A percentile compares a stretch with the other conserved stretches of the same genome.
Evolutionary conservation across 345 rosid genomes (phyloP).

Genomic region (Streptanthus diversifolius): DNA sequence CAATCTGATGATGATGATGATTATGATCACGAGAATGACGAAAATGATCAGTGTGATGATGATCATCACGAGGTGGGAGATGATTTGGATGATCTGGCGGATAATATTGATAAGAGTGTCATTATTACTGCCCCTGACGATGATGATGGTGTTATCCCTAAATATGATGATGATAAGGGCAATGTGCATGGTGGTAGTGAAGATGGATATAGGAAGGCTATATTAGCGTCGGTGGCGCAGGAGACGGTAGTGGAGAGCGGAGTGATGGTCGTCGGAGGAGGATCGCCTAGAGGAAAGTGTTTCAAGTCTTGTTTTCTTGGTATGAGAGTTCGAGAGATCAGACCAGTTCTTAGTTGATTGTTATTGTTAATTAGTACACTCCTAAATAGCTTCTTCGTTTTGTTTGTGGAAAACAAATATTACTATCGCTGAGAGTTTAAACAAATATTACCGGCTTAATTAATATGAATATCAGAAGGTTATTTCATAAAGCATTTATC

Average conservation of each 20-base stretch:
- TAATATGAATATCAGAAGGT: neutral
- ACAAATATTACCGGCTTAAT: slow-evolving; percentile 22
- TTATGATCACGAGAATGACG: neutral
- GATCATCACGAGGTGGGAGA: neutral
- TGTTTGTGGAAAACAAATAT: neutral
- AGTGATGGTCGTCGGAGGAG: slow-evolving; percentile 30
- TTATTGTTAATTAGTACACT: neutral
- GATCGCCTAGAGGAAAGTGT: slow-evolving; percentile 40
- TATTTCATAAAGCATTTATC: neutral
- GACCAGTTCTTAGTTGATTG: slow-evolving; percentile 33
- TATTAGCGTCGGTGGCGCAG: slow-evolving; percentile 15
- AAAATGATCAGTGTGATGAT: neutral
- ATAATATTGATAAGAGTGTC: neutral
- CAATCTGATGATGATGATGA: slow-evolving; percentile 8
- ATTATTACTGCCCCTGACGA: neutral
- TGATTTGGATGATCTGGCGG: slow-evolving; percentile 20
- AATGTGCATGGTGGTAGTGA: slow-evolving; percentile 32
- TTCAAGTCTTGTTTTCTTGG: slow-evolving; percentile 35
- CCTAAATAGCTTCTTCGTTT: neutral
- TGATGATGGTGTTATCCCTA: neutral
- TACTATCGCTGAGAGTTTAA: neutral
- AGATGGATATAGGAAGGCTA: slow-evolving; percentile 17
- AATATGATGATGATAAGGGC: slow-evolving; percentile 4
- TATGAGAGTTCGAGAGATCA: slow-evolving; percentile 29
- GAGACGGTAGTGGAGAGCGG: slow-evolving; percentile 23